Base-by-base conservation (phyloP, 192 early-diverging fungal species). In the Paraglomus brasilianum region DNA sequence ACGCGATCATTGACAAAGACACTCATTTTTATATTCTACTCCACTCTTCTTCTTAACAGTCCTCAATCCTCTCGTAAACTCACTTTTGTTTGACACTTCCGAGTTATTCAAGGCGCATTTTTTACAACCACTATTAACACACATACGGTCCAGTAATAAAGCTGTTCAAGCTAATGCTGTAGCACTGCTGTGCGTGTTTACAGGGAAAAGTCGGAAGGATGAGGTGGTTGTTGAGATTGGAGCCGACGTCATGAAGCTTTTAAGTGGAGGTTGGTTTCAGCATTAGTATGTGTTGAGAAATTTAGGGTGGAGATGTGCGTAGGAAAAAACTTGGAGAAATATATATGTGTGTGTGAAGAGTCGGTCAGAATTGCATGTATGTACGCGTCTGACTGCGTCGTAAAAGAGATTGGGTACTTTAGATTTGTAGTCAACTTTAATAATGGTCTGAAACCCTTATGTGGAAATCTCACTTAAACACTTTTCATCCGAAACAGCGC, bases 61-160 rank as follows among this genome's bases (percentile, higher is more conserved):
- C 43, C 76, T 88, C 43, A 79, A 79, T 38, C 66, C 71, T 47
- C 80, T 86, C 39, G 65, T 84, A 38, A 76, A 78, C 14, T 63
- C 80, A 13, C 71, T 90, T 9, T 81, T 76, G 2, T 89, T 89
- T 56, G 91, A 92, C 66, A 70, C 83, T 8, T 84, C 83, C 8
- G 44, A 48, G 2, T 58, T 89, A 47, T 91, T 90, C 57, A 80
- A 78, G 38, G 79, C 81, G 10, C 84, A 86, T 49, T 86, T 86
- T 75, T 71, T 85, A n/a, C 87, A 89, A 45, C 75, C 82, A n/a
- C 68, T 91, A 11, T 69, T 89, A 42, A 82, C 77, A 46, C 85
- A 89, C 47, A 63, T 93, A 60, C 82, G 88, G 45, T 91, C 89
- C 2, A 89, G 84, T 0, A 86, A 86, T 55, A 82, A 84, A 60